Evolutionary conservation across 352 stramenopile genomes (phyloP).

Genomic region (Halophytophthora polymorphica): DNA sequence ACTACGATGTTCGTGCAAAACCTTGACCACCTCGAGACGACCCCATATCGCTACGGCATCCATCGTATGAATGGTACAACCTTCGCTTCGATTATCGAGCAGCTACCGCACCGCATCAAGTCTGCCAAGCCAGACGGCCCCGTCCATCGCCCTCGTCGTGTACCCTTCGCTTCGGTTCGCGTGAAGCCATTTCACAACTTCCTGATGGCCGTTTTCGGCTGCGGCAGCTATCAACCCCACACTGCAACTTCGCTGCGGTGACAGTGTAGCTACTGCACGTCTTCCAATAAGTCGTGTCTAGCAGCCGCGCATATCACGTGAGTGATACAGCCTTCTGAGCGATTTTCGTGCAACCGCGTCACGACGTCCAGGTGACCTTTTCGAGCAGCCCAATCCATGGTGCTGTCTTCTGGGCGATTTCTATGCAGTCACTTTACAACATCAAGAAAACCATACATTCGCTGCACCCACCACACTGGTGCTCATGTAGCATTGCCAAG

Average conservation of each 20-base stretch:
- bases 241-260: no score
- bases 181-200: conserved; percentile 29
- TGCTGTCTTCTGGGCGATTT: no score
- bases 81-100: conserved; percentile 19
- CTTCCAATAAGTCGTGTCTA: no score
- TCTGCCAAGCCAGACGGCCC: conserved; percentile 20
- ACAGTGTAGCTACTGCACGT: no score
- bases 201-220: conserved; percentile 17
- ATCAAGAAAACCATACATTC: no score
- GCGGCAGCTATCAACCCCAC: conserved; percentile 26
- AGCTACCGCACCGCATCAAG: conserved; percentile 28
- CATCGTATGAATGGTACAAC: conserved; percentile 25
- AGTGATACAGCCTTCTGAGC: no score
- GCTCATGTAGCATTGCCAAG: no score
- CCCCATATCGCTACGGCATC: conserved; percentile 26
- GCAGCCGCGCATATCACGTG: no score
- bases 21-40: conserved; percentile 18
- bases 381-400: no score
- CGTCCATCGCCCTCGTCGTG: conserved; percentile 23
- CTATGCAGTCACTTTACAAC: not conserved
- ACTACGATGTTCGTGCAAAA: conserved; percentile 22
- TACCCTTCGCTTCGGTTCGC: conserved; percentile 26
- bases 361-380: no score
- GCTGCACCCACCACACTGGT: no score
- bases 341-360: no score